phyloP scores from a whole-genome alignment of 139 green algal genomes.

The Tetradesmus obliquus region DNA sequence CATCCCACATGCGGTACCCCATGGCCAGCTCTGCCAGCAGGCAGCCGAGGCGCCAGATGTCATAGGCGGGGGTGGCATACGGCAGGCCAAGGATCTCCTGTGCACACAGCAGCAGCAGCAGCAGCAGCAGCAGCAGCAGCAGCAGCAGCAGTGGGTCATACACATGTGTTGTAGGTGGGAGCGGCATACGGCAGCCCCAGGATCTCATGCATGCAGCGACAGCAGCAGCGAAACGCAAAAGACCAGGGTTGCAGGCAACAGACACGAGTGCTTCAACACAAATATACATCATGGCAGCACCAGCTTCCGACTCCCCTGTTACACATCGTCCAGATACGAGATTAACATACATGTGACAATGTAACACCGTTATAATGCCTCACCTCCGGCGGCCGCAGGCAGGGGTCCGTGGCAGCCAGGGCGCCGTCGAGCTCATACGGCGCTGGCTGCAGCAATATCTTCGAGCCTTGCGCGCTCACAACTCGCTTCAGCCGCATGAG shows the following conservation, averaged over 20 bases:
- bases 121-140: background rate
- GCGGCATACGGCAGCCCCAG: constrained; percentile 4
- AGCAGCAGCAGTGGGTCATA: background rate
- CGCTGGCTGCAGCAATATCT: too few relatives aligned
- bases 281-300: too few relatives aligned
- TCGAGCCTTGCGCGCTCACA: background rate
- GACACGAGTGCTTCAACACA: too few relatives aligned
- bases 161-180: background rate
- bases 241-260: too few relatives aligned
- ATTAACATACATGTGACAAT: background rate
- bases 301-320: too few relatives aligned
- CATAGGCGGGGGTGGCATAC: constrained; percentile 1
- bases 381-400: constrained; percentile 19
- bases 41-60: constrained; percentile 30
- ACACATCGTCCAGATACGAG: too few relatives aligned
- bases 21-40: constrained; percentile 18
- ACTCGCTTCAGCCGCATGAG: too few relatives aligned
- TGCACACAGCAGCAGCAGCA: background rate
- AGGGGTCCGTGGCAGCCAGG: background rate
- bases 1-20: background rate
- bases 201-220: constrained; percentile 8
- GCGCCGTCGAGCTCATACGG: background rate
- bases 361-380: background rate
- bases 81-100: constrained; percentile 7
- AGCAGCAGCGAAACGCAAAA: background rate